phyloP scores from a whole-genome alignment of 2,329 filamentous ascomycete species.

The Chalara sp. region DNA sequence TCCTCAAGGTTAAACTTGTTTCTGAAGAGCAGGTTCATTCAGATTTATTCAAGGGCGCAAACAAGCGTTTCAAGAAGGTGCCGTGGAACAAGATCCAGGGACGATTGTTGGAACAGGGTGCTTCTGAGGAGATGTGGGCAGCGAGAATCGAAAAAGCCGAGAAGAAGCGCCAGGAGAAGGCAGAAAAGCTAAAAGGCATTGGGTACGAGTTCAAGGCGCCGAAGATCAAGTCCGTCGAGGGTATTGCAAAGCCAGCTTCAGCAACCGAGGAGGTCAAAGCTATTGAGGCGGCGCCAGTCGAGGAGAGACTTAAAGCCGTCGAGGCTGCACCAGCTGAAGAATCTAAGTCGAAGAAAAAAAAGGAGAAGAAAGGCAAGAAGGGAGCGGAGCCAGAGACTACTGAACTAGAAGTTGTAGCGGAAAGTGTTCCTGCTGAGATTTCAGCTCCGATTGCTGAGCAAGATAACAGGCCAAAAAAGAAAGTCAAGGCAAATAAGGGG shows the following conservation, averaged over 20 bases:
- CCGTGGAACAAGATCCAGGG: conserved; percentile 86
- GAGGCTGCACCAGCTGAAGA: conserved; percentile 6
- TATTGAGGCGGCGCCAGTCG: conserved; percentile 19
- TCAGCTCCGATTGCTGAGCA: too few relatives aligned
- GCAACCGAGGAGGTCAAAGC: conserved; percentile 24
- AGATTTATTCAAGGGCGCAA: conserved; percentile 83
- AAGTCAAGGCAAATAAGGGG: too few relatives aligned
- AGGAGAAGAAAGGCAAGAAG: conserved; percentile 9
- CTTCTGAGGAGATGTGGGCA: conserved; percentile 71
- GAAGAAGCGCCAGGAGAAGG: conserved; percentile 60
- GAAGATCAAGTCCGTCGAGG: conserved; percentile 56
- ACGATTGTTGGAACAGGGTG: conserved; percentile 64
- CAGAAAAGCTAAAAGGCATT: conserved; percentile 67
- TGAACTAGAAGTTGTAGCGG: neutral
- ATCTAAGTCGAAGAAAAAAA: conserved; percentile 32
- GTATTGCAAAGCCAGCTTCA: conserved; percentile 34
- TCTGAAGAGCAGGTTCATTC: conserved; percentile 71
- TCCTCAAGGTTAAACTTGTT: conserved; percentile 80
- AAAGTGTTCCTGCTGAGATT: too few relatives aligned
- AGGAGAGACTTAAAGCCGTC: conserved; percentile 1
- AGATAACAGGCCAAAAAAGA: too few relatives aligned
- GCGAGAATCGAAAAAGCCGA: conserved; percentile 68
- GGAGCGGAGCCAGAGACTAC: conserved; percentile 1
- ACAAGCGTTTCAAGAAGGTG: conserved; percentile 80
- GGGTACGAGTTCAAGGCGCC: conserved; percentile 81